phyloP scores from a whole-genome alignment of 2,329 filamentous ascomycete genomes.

The Corniculantispora saksenae region DNA sequence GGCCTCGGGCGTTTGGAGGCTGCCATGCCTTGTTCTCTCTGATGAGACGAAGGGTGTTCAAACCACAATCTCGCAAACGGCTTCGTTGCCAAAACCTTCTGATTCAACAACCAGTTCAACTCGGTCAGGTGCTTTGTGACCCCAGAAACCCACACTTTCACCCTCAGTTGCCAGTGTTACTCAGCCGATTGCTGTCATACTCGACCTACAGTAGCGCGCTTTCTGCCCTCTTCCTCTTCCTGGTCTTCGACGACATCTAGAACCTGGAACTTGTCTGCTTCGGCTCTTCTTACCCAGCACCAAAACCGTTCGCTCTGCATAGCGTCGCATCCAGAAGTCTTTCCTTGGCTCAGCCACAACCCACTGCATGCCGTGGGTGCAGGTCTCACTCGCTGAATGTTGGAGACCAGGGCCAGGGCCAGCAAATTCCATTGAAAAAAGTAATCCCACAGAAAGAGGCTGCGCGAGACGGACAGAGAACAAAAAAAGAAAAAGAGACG shows the following conservation, averaged over 20 bases:
- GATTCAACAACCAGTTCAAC: not conserved
- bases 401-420: not conserved
- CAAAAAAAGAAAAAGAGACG: not conserved
- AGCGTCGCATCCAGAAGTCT: not conserved
- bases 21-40: not conserved
- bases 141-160: not conserved
- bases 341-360: slow-evolving; percentile 6
- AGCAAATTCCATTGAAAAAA: not conserved
- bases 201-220: not conserved
- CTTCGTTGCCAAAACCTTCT: not conserved
- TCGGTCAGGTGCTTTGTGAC: not conserved
- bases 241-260: not conserved
- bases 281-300: not conserved
- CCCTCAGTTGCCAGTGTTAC: not conserved
- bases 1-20: not conserved
- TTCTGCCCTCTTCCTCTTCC: not conserved
- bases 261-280: not conserved
- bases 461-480: too few species aligned
- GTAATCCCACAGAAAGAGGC: not conserved
- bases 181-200: slow-evolving; percentile 3
- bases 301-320: not conserved
- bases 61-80: not conserved
- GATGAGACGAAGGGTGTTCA: not conserved
- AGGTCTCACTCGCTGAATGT: not conserved
- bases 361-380: not conserved